Conservation (phyloP, 73 alveolate genomes). For the Paramecium pentaurelia region DNA sequence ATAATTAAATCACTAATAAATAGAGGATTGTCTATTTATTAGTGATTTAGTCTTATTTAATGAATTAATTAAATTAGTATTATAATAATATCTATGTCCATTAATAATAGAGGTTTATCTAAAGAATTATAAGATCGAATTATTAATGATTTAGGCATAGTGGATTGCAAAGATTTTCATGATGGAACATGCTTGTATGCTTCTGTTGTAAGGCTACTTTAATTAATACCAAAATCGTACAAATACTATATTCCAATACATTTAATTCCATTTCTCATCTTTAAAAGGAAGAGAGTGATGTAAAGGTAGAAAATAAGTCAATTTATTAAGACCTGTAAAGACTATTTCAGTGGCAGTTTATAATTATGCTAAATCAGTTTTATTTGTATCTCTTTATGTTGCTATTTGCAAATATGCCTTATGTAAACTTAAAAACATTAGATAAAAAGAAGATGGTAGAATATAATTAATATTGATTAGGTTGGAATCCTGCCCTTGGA, state of each 20-base stretch:
- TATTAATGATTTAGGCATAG: slow-evolving; percentile 10
- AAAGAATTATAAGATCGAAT: not conserved
- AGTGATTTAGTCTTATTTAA: not conserved
- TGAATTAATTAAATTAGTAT: not conserved
- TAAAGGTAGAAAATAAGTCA: slow-evolving; percentile 12
- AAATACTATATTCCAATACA: slow-evolving; percentile 63
- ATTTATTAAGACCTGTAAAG: slow-evolving; percentile 42
- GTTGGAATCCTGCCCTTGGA: slow-evolving; percentile 58
- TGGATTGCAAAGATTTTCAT: slow-evolving; percentile 52
- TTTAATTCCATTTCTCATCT: slow-evolving; percentile 53
- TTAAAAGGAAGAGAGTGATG: slow-evolving; percentile 50
- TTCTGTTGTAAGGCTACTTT: slow-evolving; percentile 6
- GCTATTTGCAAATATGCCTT: slow-evolving; percentile 50
- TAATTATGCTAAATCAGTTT: slow-evolving; percentile 49
- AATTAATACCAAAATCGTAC: slow-evolving; percentile 46
- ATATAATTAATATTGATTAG: not conserved
- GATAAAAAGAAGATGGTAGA: slow-evolving; percentile 58
- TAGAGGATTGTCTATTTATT: not conserved
- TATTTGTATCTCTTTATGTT: slow-evolving; percentile 53
- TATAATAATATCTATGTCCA: not conserved
- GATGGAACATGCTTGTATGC: slow-evolving; percentile 59
- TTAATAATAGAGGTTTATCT: slow-evolving; percentile 16
- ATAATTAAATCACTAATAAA: not conserved
- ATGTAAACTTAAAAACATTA: slow-evolving; percentile 52
- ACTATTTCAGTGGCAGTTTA: slow-evolving; percentile 53